Evolutionary conservation across 1,139 yeast genomes (phyloP), one percentile per base, ranked within the genome.

Genomic region (Wickerhamomyces sp.): DNA sequence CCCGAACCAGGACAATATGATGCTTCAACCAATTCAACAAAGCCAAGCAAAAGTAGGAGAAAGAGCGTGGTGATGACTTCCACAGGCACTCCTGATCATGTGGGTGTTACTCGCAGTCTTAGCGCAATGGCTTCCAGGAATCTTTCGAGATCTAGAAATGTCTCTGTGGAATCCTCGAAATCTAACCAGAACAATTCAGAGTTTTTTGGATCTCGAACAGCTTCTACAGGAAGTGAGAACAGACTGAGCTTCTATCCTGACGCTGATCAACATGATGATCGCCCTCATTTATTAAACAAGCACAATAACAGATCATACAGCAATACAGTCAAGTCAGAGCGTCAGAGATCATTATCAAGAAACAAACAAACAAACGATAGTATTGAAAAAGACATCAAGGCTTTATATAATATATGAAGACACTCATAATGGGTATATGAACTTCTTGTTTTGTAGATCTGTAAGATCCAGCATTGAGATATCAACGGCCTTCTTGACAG

Each of bases 401-500:
- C 23, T 18, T 18, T 18, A 18, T 18, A 18, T 18, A 5, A 18
- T 18, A 18, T 18, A 18, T 18, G 23, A 18, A 18, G 23, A n/a
- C n/a, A n/a, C n/a, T 49, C 54, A 67, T 36, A 66, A 51, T 10
- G 74, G 74, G 53, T 74, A 73, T 18, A 73, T 65, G 40, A 70
- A 72, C 23, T 64, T 60, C 49, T 68, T 63, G 53, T 73, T 73
- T 52, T 73, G 73, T 38, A 68, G 57, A 51, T 74, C 78, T 10
- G 78, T 74, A 34, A 73, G 57, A 54, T 73, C 78, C 43, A 73
- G 57, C 44, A 66, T 60, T 1, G 76, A 72, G 13, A 66, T 52
- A 41, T 70, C 63, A 10, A 72, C 77, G 33, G 60, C 61, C 15
- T 53, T 49, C 42, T 62, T 59, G 7, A 36, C 34, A 1, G 34